These are phyloP conservation scores for Aspergillus puulaauensis DNA, from an alignment of 2,329 filamentous ascomycete genomes.

Conservation along the genomic window DNA sequence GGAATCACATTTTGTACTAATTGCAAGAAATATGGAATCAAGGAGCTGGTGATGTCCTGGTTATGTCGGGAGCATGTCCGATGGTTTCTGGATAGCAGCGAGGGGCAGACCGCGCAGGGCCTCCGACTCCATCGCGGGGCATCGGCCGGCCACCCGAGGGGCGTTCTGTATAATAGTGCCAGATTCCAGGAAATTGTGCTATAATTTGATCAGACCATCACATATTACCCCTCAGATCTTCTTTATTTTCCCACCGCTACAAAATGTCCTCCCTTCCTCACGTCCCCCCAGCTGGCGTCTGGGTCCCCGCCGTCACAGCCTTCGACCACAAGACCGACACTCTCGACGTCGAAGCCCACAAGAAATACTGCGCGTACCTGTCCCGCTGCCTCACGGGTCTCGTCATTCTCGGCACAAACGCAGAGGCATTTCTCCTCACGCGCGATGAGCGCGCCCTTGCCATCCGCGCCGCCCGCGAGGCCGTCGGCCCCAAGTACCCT, in stretches of 20 bases:
- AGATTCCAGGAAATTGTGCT: not conserved
- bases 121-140: not conserved
- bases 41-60: not conserved
- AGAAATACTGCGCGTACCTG: slow-evolving; percentile 54
- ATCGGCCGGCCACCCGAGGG: not conserved
- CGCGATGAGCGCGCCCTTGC: slow-evolving; percentile 58
- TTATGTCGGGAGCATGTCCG: not conserved
- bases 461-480: slow-evolving; percentile 54
- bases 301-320: slow-evolving; percentile 56
- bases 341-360: slow-evolving; percentile 49
- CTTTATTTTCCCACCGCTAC: not conserved
- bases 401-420: slow-evolving; percentile 57
- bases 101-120: no score
- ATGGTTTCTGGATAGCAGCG: not conserved
- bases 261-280: slow-evolving; percentile 10
- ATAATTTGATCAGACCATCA: no score
- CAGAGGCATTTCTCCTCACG: slow-evolving; percentile 58
- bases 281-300: slow-evolving; percentile 41
- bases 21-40: not conserved
- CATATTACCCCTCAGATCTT: no score
- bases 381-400: slow-evolving; percentile 52
- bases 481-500: slow-evolving; percentile 55
- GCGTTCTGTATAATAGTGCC: not conserved
- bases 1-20: no score
- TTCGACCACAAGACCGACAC: slow-evolving; percentile 52